Evolutionary conservation across 208 protist genomes (phyloP), one percentile per base, ranked within the genome.

Genomic region (Strigomonas culicis): DNA sequence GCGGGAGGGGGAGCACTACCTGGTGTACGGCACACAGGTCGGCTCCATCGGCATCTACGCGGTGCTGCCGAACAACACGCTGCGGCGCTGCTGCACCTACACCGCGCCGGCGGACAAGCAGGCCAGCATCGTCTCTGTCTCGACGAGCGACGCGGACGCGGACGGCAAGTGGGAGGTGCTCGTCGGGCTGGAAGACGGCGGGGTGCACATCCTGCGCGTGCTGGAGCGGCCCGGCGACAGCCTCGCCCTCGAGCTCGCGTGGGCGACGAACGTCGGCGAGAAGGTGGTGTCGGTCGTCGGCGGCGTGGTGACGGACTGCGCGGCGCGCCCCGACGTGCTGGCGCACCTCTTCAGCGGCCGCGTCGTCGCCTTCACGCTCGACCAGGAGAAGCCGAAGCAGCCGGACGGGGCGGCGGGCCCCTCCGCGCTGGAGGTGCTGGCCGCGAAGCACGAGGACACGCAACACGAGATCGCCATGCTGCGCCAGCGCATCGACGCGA

Each of bases 301-400:
- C 51, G 88, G 88, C 55, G 50, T 82, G 55, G 71, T 94, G 61
- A 90, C 80, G 19, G 49, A 77, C 15, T 25, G 66, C 1, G 46
- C 57, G 1, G 59, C 62, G 11, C 74, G 78, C 62, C 75, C 80
- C 4, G 81, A 87, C 55, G 59, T 93, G 17, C 53, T 94, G 8
- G 87, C 87, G n/a, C 83, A 92, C 64, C 79, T 83, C 2, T 90
- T 84, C 70, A 93, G 86, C 69, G 90, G 90, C 17, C 68, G 64
- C 50, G 59, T 96, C 25, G 63, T 87, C 22, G 79, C 79, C 47
- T 93, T 92, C 57, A 77, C 77, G 25, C 57, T 88, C 3, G 69
- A 79, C 43, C 68, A 53, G 55, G 67, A 66, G n/a, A 62, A 46
- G 8, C 59, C 63, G 27, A 57, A 64, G 22, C 62, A 52, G 24